Percentiles rank a stretch among this genome's conserved stretches.
Conservation (phyloP, 2,329 filamentous ascomycete species). For the Microthyrium microscopicum region DNA sequence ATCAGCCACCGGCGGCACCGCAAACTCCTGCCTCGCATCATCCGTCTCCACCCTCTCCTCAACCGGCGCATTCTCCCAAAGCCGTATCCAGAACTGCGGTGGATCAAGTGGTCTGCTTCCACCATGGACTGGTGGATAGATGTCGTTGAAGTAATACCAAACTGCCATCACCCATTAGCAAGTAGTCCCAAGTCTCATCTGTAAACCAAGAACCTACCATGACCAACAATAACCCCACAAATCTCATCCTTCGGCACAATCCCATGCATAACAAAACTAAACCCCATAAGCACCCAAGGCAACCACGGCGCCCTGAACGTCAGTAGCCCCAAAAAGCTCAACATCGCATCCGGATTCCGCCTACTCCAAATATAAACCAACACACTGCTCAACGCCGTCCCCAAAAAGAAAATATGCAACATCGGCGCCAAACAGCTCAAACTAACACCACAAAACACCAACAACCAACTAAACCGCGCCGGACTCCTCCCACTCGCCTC, state of each 20-base stretch:
- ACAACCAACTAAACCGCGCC: slow-evolving; percentile 87
- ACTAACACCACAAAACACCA: slow-evolving; percentile 67
- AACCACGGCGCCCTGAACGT: slow-evolving; percentile 90
- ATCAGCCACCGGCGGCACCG: not conserved
- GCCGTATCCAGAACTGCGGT: slow-evolving; percentile 70
- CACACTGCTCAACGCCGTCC: slow-evolving; percentile 81
- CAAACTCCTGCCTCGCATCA: not conserved
- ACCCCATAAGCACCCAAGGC: slow-evolving; percentile 88
- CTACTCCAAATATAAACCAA: slow-evolving; percentile 97
- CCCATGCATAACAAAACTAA: slow-evolving; percentile 82
- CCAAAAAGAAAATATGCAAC: slow-evolving; percentile 82
- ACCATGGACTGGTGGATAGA: slow-evolving; percentile 81
- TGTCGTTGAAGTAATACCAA: slow-evolving; percentile 96
- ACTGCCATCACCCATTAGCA: slow-evolving; percentile 27
- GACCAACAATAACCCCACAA: slow-evolving; percentile 83
- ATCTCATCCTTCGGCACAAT: slow-evolving; percentile 89
- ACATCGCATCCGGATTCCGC: slow-evolving; percentile 75
- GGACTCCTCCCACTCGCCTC: slow-evolving; percentile 84
- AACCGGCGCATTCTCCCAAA: slow-evolving; percentile 45
- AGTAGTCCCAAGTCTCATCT: not conserved
- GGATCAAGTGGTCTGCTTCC: slow-evolving; percentile 77
- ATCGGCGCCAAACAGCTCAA: slow-evolving; percentile 72
- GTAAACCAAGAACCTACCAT: slow-evolving; percentile 31
- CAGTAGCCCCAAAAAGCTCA: slow-evolving; percentile 72
- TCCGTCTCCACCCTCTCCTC: slow-evolving; percentile 2